Base-by-base conservation (phyloP, 2,329 filamentous ascomycete genomes). In the Monosporascus sp. region DNA sequence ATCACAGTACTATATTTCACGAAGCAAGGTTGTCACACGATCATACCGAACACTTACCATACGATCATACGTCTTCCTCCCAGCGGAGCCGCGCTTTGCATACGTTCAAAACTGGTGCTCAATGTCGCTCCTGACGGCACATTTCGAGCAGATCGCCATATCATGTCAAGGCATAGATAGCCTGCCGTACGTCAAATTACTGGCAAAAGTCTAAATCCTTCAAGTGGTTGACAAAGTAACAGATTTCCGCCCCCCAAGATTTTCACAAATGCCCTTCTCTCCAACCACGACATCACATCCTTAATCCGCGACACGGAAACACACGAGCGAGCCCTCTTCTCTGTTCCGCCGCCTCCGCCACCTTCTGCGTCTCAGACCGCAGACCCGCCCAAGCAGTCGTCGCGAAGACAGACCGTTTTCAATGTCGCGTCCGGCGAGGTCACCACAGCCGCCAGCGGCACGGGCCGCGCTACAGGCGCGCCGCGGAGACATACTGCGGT, bases 241-340 rank as follows among this genome's bases (percentile, higher is more conserved):
- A 95, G 90, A 36, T 97, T 97, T 63, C 90, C 90, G 41, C 83
- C 83, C 2, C 90, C 93, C n/a, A 95, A 90, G 65, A 91, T 94
- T 65, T 99, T 97, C 74, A 94, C 92, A 61, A 97, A 96, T 69
- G 91, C 94, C 36, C 81, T 99, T 39, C 84, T 97, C 48, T 85
- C 87, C 52, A 85, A 85, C 60, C 86, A 92, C 70, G 94, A 99
- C 70, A 97, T 99, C 62, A 97, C 94, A 4, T 83, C 89, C 14
- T 77, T 99, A 47, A 97, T 99, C 65, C 89, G 94, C 55, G 94
- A 99, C 69, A 97, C 93, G 3, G 94, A 99, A 71, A 75, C 88
- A 22, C 93, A 97, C 73, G 94, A 99, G 70, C 88, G 92, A 64
- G 93, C 93, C 6, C 83, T 99, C 18, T 99, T 97, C 75, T 95